Base-by-base conservation (phyloP, 2,329 filamentous ascomycete species). In the Macrophomina phaseolina region DNA sequence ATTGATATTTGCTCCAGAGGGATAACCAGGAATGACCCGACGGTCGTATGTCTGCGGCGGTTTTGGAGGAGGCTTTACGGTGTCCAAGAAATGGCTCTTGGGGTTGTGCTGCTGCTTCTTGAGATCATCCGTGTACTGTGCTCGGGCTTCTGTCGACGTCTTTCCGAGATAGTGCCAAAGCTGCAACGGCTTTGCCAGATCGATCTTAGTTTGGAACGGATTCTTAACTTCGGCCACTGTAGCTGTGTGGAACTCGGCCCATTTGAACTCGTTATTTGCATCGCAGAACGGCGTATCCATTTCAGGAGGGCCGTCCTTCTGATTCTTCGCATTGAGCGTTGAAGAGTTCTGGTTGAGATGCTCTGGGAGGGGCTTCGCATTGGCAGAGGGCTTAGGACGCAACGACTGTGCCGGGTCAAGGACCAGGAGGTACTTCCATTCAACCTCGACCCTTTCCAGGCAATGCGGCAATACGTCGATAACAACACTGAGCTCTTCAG, bases 141-240 rank as follows among this genome's bases (percentile, higher is more conserved):
- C 90, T 77, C 90, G 93, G 64, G 93, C 91, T 74, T 98, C 94
- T 6, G 94, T 97, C 28, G 94, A 98, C 23, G 86, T 87, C 76
- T 88, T 88, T 38, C 92, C 92, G 68, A 99, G 85, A 77, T 97
- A 98, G 80, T 93, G 87, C 92, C 94, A 98, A 18, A 97, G 78
- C 75, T 92, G 90, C 68, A 94, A 87, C 16, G 89, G 84, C 75
- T 91, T 91, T 68, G 80, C 80, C 8, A 97, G 78, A 73, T 97
- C 88, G 67, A 96, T 82, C 78, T 89, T 91, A 74, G 84, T 85
- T 76, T 91, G 88, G 64, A 81, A 83, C 6, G 69, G 68, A 55
- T 75, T 78, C 53, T 60, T 66, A n/a, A 78, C 77, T 28, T 76
- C 74, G 16, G 77, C 74, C 58, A 73, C 77, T 0, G 9, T 56